These are phyloP conservation scores for Cronartium quercuum DNA, from an alignment of 1,284 basidiomycete genomes.

Conservation along the genomic window DNA sequence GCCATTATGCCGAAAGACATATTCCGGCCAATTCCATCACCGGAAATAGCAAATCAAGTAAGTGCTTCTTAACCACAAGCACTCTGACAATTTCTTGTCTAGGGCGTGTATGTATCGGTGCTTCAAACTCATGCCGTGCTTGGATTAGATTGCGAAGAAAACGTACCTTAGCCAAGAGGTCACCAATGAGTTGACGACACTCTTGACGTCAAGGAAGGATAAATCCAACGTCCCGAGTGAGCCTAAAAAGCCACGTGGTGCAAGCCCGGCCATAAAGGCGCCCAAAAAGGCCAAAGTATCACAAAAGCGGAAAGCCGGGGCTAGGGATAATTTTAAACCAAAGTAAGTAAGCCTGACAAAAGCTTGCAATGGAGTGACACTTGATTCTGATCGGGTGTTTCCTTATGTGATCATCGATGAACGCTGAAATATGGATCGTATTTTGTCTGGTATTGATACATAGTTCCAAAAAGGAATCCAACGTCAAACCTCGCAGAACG, in stretches of 20 bases:
- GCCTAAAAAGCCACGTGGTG: constrained; percentile 7
- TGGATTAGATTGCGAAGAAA: neutral
- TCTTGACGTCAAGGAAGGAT: constrained; percentile 17
- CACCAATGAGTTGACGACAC: constrained; percentile 15
- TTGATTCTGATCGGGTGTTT: too few species aligned
- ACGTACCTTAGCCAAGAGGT: constrained; percentile 23
- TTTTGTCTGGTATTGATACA: neutral
- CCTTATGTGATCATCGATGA: neutral
- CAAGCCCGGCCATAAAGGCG: neutral
- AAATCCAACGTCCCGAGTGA: neutral
- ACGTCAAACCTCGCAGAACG: neutral
- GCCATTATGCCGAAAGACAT: constrained; percentile 76
- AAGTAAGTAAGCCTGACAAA: neutral
- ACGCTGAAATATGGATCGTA: neutral
- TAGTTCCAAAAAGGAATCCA: neutral
- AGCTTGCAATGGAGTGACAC: too few species aligned
- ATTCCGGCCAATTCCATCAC: constrained; percentile 52
- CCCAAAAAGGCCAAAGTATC: neutral
- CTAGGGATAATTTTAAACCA: neutral
- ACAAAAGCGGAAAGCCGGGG: neutral
- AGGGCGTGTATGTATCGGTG: neutral
- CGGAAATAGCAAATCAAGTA: constrained; percentile 44
- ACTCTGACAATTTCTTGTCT: neutral
- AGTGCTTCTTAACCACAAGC: neutral
- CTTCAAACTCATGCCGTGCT: neutral